Evolutionary conservation across 768 basidiomycete genomes (phyloP).

Genomic region (Dictyophora rubrovolvata): DNA sequence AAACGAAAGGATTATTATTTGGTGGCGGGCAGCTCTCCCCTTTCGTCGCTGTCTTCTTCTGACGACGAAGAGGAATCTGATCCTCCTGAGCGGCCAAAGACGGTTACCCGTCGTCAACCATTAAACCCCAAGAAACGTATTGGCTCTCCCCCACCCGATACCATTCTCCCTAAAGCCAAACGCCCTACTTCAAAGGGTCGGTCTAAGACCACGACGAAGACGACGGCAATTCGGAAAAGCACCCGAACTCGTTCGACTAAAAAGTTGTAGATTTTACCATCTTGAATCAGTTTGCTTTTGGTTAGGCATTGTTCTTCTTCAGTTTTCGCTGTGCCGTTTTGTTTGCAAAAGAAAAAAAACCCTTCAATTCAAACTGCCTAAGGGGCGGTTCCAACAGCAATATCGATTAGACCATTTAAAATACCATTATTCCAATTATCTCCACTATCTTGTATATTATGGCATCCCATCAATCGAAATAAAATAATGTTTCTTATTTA

Average conservation of each 20-base stretch:
- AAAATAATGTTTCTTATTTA: no score
- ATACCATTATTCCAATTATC: not conserved
- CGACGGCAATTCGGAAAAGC: not conserved
- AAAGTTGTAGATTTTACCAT: not conserved
- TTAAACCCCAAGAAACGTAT: not conserved
- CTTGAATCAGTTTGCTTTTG: not conserved
- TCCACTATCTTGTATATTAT: not conserved
- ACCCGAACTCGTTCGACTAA: not conserved
- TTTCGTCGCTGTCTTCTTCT: not conserved
- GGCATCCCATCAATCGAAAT: not conserved
- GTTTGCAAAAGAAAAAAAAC: no score
- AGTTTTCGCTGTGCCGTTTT: no score
- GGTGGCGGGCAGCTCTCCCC: slow-evolving; percentile 4
- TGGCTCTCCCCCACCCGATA: not conserved
- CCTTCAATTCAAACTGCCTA: no score
- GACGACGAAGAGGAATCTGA: slow-evolving; percentile 14
- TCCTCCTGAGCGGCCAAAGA: not conserved
- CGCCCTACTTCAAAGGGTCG: not conserved
- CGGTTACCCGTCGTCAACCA: not conserved
- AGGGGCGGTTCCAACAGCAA: no score
- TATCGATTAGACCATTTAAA: not conserved
- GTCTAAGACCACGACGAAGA: not conserved
- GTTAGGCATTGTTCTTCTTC: not conserved
- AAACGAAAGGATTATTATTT: not conserved
- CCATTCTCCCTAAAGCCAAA: not conserved